Evolutionary conservation across 495 filamentous ascomycete genomes (phyloP), one percentile per base, ranked within the genome.

Genomic region (Penicillium coffeae): DNA sequence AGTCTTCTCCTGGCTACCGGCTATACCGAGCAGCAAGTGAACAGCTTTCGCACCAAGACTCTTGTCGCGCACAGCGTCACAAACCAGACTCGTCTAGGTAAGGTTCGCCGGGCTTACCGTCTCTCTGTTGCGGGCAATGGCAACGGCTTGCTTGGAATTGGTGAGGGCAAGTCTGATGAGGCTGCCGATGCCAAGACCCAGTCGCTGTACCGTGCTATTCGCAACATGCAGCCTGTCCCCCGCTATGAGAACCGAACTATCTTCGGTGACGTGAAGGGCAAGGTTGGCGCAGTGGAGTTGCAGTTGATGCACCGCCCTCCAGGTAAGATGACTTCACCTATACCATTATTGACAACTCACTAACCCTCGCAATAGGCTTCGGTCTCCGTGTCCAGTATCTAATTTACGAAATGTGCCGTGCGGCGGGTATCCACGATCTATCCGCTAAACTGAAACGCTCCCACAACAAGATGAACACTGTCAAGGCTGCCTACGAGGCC

Each of bases 41-140:
- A 68, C 10, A 35, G 54, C 1, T 65, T 88, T 42, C 68, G 72
- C 19, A 65, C 73, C 18, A 93, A 89, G 74, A 68, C 70, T 10
- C 59, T 98, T 20, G 87, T 95, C 16, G 45, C 48, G 2, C 86
- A 90, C 58, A 63, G 63, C 1, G 94, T 99, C 38, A 72, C 78
- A 50, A 99, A 99, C 69, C 90, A 96, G 78, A 97, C 94, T 21
- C 87, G 90, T 73, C 81, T 99, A 68, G 93, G 93, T 56, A 99
- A 96, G 79, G 82, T 97, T 45, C 69, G 69, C 42, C 83, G 81
- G 59, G 50, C 76, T 8, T 93, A 90, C 63, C 66, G 74, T 50
- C 68, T 96, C 35, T 78, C 80, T 4, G 77, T 96, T 39, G 90
- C 89, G 5, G 93, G 93, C 38, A 94, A 96, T 63, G 74, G 77